Conservation (phyloP, 139 green algal species). For the Medakamo hakoo region DNA sequence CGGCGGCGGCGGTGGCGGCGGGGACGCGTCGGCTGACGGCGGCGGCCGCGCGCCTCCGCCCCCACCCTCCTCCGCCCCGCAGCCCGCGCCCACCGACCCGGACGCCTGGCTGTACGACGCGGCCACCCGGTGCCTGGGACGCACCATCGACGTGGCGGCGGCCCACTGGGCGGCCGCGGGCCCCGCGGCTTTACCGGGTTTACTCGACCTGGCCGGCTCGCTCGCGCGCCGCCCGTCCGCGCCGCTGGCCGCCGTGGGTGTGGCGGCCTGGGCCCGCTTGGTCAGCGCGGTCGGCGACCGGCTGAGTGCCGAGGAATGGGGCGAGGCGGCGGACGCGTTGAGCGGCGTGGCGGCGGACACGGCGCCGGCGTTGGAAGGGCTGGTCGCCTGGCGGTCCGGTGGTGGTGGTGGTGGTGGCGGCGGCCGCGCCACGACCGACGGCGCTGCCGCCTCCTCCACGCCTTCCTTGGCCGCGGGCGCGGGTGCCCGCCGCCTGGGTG, state of each 20-base stretch:
- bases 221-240: slow-evolving; percentile 74
- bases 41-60: too few relatives aligned
- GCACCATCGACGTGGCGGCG: slow-evolving; percentile 84
- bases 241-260: slow-evolving; percentile 75
- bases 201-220: slow-evolving; percentile 56
- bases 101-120: slow-evolving; percentile 95
- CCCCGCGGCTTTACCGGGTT: slow-evolving; percentile 36
- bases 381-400: slow-evolving; percentile 5
- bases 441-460: too few relatives aligned
- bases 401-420: slow-evolving; percentile 2
- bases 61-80: slow-evolving; percentile 74
- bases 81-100: slow-evolving; percentile 50
- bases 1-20: neutral
- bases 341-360: slow-evolving; percentile 27
- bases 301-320: slow-evolving; percentile 38
- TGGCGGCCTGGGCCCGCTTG: slow-evolving; percentile 66
- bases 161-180: slow-evolving; percentile 58
- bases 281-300: slow-evolving; percentile 28
- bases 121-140: slow-evolving; percentile 86
- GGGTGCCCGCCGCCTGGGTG: slow-evolving; percentile 56
- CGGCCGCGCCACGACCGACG: slow-evolving; percentile 1
- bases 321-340: slow-evolving; percentile 29
- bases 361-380: slow-evolving; percentile 22
- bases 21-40: too few relatives aligned
- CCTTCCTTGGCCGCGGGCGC: slow-evolving; percentile 45